These are phyloP conservation scores for Cephaloascus fragrans DNA, from an alignment of 805 yeast genomes.

Conservation along the genomic window DNA sequence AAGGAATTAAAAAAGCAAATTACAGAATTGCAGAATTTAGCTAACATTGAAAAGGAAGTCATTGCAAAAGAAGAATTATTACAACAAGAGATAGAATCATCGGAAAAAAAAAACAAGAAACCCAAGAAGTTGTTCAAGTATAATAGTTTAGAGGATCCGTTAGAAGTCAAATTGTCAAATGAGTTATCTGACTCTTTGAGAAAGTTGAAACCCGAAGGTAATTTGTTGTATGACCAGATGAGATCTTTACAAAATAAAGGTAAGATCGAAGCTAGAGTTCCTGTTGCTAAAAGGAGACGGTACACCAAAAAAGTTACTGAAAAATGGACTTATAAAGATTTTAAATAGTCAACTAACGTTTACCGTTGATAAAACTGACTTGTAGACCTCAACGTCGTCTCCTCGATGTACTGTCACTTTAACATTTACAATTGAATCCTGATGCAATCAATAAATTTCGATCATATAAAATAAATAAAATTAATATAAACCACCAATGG, in stretches of 20 bases:
- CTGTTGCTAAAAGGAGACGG: conserved; percentile 53
- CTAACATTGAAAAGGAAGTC: conserved; percentile 34
- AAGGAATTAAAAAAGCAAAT: conserved; percentile 53
- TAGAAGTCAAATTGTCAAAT: conserved; percentile 77
- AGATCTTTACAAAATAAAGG: conserved; percentile 77
- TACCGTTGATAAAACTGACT: too few species aligned
- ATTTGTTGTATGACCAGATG: conserved; percentile 73
- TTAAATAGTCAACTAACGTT: too few species aligned
- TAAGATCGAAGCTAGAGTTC: conserved; percentile 75
- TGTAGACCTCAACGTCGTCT: too few species aligned
- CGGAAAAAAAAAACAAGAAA: conserved; percentile 13
- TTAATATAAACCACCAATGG: too few species aligned
- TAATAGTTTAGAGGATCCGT: conserved; percentile 28
- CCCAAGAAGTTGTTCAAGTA: conserved; percentile 31
- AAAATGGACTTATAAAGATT: conserved; percentile 90
- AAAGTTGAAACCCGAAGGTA: conserved; percentile 84
- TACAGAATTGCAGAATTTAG: conserved; percentile 43
- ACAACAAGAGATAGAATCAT: conserved; percentile 6
- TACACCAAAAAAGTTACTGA: conserved; percentile 73
- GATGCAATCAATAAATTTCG: too few species aligned
- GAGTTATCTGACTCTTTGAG: conserved; percentile 83
- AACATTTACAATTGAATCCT: too few species aligned
- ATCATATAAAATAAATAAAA: too few species aligned
- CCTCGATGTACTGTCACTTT: too few species aligned
- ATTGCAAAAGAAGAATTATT: conserved; percentile 16